A percentile compares a stretch with the other conserved stretches of the same genome.
phyloP scores from a whole-genome alignment of 2,329 filamentous ascomycete genomes.

The Blastomyces percursus region DNA sequence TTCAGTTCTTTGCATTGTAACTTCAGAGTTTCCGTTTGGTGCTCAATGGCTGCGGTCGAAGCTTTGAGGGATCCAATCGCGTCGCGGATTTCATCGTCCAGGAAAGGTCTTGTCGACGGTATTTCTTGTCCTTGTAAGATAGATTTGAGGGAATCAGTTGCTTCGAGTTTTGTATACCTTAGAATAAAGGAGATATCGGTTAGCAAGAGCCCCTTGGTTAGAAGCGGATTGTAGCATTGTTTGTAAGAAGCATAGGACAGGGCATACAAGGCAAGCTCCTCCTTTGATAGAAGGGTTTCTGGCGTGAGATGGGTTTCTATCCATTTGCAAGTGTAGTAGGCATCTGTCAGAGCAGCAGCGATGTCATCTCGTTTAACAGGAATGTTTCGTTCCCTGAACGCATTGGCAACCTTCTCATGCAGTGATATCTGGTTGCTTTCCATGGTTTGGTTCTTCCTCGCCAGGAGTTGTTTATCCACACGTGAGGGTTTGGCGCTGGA shows the following conservation, averaged over 20 bases:
- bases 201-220: neutral
- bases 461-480: neutral
- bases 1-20: slow-evolving; percentile 24
- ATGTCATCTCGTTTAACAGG: slow-evolving; percentile 21
- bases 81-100: slow-evolving; percentile 29
- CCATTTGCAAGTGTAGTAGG: slow-evolving; percentile 22
- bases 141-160: slow-evolving; percentile 21
- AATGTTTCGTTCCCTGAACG: slow-evolving; percentile 24
- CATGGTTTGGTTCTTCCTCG: slow-evolving; percentile 5
- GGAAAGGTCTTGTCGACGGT: slow-evolving; percentile 26
- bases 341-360: slow-evolving; percentile 20
- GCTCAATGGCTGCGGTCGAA: slow-evolving; percentile 28
- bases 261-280: slow-evolving; percentile 29
- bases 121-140: slow-evolving; percentile 22
- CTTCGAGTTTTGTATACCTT: slow-evolving; percentile 28
- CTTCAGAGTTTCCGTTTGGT: slow-evolving; percentile 25
- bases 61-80: slow-evolving; percentile 27
- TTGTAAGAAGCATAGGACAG: neutral
- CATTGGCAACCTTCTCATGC: slow-evolving; percentile 18
- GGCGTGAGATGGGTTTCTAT: slow-evolving; percentile 22
- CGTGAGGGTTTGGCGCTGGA: neutral
- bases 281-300: slow-evolving; percentile 30
- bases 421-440: slow-evolving; percentile 1
- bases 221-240: neutral
- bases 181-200: neutral